Base-by-base conservation (phyloP, 345 rosid species). In the Gossypium rotundifolium region DNA sequence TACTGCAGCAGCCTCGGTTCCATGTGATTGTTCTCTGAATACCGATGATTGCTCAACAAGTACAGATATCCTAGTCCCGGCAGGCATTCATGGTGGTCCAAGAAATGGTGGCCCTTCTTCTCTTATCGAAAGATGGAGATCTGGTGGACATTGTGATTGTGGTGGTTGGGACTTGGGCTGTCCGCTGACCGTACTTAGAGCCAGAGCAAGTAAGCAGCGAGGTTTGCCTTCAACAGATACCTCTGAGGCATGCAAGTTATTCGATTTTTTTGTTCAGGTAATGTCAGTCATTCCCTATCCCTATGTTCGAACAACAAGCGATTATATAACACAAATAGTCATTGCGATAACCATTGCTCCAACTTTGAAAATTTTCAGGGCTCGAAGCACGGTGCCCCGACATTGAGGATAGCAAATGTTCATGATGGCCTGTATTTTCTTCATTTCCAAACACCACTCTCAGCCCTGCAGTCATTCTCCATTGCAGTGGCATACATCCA, bases 101-200 rank as follows among this genome's bases (percentile, higher is more conserved):
- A 88, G 84, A 79, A 83, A 80, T 7, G 85, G 85, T 29, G 97
- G 96, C 38, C 94, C 98, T 29, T 87, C 93, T 16, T 82, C 89
- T 72, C 88, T 94, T 79, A 71, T 87, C 52, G 87, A 88, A 54
- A 88, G 99, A 83, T 95, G 98, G 99, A 88, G 75, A 79, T 89
- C 96, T 9, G 96, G 94, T 58, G 99, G 98, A 69, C 77, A 75
- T 79, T 94, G 99, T 66, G 98, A 95, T 69, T 95, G 99, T 45
- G 93, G 96, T 75, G 99, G 99, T 59, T 95, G 99, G 99, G 99
- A 95, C 76, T 75, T 95, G 42, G 97, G 97, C 25, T 95, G 99
- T 72, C 87, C 93, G 0, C 72, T 95, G 53, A 87, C 88, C 0
- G 46, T 93, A 55, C 85, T 91, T 67, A 81, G 80, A 65, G 81